These are phyloP conservation scores for Cytospora piceae DNA, from an alignment of 2,329 filamentous ascomycete species.

Conservation along the genomic window DNA sequence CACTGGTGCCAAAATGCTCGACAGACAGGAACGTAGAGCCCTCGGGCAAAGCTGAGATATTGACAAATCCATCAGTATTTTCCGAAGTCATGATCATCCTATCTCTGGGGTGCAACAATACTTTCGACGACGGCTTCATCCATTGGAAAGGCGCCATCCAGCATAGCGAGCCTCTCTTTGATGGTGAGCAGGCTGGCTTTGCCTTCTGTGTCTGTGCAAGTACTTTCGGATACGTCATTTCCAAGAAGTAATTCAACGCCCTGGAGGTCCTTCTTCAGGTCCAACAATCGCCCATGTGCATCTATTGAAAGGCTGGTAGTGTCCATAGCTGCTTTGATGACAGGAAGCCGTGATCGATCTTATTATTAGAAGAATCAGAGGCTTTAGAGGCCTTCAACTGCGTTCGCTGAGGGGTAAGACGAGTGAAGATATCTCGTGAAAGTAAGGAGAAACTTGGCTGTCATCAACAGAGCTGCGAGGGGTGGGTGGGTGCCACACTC, in stretches of 20 bases:
- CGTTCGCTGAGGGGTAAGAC: no score
- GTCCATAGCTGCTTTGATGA: no score
- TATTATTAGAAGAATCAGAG: no score
- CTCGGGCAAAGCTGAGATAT: conserved; percentile 1
- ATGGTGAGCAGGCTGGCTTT: conserved; percentile 4
- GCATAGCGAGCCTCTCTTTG: conserved; percentile 21
- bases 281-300: no score
- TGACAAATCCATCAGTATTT: not conserved
- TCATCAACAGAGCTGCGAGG: no score
- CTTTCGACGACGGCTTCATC: conserved; percentile 26
- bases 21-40: conserved; percentile 25
- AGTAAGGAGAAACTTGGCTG: no score
- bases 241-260: not conserved
- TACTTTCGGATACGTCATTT: not conserved
- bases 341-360: no score
- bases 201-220: not conserved
- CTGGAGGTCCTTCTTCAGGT: not conserved
- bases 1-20: conserved; percentile 20
- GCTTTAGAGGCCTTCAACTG: no score
- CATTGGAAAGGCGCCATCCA: conserved; percentile 24
- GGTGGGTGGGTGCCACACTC: no score
- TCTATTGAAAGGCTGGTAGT: no score
- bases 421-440: no score
- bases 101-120: conserved; percentile 1
- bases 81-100: not conserved